Conservation (phyloP, 2,329 filamentous ascomycete genomes). For the Ascochyta fabae region DNA sequence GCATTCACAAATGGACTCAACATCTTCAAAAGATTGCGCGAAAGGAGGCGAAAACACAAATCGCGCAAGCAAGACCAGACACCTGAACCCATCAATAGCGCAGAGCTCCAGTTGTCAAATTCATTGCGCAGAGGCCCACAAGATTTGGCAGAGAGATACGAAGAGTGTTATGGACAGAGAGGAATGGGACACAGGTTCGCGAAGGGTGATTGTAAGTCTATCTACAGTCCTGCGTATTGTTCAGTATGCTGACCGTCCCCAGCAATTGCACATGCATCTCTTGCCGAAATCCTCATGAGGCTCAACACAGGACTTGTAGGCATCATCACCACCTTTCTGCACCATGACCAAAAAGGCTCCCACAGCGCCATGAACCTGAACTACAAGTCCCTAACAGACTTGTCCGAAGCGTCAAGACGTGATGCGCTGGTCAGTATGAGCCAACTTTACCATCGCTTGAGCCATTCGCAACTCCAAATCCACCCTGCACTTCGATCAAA, state of each 20-base stretch:
- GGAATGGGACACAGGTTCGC: conserved; percentile 49
- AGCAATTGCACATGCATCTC: conserved; percentile 56
- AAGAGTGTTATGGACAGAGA: conserved; percentile 42
- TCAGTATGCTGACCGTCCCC: neutral
- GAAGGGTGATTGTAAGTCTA: conserved; percentile 52
- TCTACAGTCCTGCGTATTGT: neutral
- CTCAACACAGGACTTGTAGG: conserved; percentile 56
- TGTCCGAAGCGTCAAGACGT: conserved; percentile 55
- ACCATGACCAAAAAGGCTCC: conserved; percentile 41
- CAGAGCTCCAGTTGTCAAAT: conserved; percentile 49
- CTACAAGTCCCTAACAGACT: conserved; percentile 52
- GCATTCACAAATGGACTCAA: conserved; percentile 55
- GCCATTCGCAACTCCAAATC: conserved; percentile 45
- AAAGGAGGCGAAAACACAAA: conserved; percentile 42
- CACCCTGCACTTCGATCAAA: conserved; percentile 23
- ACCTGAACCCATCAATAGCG: conserved; percentile 31
- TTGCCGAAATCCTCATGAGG: conserved; percentile 54
- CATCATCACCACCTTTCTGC: conserved; percentile 55
- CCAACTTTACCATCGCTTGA: conserved; percentile 49
- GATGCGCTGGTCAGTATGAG: conserved; percentile 53
- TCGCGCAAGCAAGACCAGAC: conserved; percentile 29
- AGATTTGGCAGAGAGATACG: conserved; percentile 53
- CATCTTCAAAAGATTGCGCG: conserved; percentile 53
- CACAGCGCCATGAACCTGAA: conserved; percentile 47
- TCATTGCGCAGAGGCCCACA: conserved; percentile 51